These are phyloP conservation scores for Blastomyces parvus DNA, from an alignment of 2,329 filamentous ascomycete genomes.

Conservation along the genomic window DNA sequence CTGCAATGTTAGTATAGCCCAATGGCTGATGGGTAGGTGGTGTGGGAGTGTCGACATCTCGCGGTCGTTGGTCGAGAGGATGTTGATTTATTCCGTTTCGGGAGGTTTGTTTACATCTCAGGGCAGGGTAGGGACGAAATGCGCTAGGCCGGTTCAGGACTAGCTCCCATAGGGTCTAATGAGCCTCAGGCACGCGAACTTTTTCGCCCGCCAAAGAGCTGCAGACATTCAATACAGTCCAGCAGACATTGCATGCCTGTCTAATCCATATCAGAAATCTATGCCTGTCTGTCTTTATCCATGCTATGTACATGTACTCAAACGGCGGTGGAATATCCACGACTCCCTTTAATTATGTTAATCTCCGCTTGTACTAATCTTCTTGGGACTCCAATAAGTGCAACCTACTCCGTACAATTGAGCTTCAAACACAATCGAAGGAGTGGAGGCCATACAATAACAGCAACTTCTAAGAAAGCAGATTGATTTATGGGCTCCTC, in stretches of 20 bases:
- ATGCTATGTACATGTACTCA: too few species aligned
- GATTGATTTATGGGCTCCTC: not conserved
- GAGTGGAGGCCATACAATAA: not conserved
- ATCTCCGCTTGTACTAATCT: too few species aligned
- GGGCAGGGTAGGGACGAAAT: not conserved
- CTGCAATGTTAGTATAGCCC: slow-evolving; percentile 7
- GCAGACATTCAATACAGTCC: too few species aligned
- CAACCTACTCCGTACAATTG: too few species aligned
- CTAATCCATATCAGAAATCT: too few species aligned
- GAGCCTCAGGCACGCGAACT: not conserved
- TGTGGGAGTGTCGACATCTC: not conserved
- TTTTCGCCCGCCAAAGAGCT: too few species aligned
- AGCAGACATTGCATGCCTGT: too few species aligned
- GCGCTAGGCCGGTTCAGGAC: not conserved
- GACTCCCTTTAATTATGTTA: too few species aligned
- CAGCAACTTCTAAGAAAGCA: not conserved
- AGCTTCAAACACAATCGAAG: not conserved
- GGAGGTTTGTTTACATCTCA: slow-evolving; percentile 5
- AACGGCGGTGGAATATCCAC: too few species aligned
- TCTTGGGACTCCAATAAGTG: too few species aligned
- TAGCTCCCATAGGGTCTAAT: not conserved
- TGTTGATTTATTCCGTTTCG: slow-evolving; percentile 8
- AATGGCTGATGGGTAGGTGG: slow-evolving; percentile 4
- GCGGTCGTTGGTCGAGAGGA: not conserved
- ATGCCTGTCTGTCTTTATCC: too few species aligned